Evolutionary conservation across 345 rosid genomes (phyloP).

Genomic region (Raphanus sativus): DNA sequence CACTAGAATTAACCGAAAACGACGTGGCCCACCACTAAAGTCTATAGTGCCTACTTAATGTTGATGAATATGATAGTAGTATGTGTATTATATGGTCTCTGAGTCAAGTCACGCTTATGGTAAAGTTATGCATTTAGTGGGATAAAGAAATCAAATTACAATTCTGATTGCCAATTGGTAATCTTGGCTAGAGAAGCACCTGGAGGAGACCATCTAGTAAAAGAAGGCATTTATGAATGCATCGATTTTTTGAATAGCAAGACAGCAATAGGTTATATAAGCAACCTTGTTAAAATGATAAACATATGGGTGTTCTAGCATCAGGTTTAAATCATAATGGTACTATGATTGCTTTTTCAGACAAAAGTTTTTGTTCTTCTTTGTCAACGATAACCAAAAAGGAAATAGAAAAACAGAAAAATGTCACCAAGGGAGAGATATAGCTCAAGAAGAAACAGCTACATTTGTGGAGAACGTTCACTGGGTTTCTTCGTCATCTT

Average conservation of each 20-base stretch:
- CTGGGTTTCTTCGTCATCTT: conserved; percentile 26
- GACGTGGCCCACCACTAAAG: conserved; percentile 25
- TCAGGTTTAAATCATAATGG: conserved; percentile 6
- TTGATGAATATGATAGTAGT: not conserved
- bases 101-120: conserved; percentile 1
- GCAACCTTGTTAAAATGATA: not conserved
- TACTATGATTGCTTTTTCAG: conserved; percentile 6
- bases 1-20: not conserved
- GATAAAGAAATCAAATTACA: not conserved
- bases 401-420: not conserved
- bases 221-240: not conserved
- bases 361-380: conserved; percentile 1
- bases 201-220: not conserved
- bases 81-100: not conserved
- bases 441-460: conserved; percentile 3
- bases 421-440: conserved; percentile 8
- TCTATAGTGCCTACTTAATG: not conserved
- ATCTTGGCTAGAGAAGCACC: not conserved
- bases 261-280: not conserved
- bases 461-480: conserved; percentile 18
- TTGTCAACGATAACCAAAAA: not conserved
- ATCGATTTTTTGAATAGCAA: not conserved
- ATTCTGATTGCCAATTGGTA: not conserved
- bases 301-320: conserved; percentile 21
- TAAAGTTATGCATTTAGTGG: not conserved